Percentiles rank a stretch among this genome's conserved stretches.
phyloP scores from a whole-genome alignment of 257 asterid genomes.

The Solanum microdontum region DNA sequence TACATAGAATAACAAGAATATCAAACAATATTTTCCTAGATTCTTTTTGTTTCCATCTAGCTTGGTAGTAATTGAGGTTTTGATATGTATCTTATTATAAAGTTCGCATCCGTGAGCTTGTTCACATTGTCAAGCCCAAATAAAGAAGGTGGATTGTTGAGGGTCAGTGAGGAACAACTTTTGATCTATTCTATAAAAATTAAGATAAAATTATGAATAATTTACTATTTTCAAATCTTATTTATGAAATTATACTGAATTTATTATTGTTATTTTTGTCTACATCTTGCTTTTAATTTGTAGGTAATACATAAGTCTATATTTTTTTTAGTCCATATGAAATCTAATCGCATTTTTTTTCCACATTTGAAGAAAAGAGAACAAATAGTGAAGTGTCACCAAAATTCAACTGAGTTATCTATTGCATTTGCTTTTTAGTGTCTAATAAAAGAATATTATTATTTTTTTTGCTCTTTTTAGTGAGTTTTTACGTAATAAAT shows the following conservation, averaged over 20 bases:
- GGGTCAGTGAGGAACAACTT: rapidly evolving
- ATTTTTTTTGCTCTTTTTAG: neutral
- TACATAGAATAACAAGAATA: neutral
- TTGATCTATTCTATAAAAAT: no score
- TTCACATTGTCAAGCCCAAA: neutral
- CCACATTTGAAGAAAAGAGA: neutral
- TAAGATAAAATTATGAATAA: no score
- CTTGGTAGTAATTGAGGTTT: neutral
- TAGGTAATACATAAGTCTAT: neutral
- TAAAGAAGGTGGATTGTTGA: neutral
- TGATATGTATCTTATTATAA: neutral
- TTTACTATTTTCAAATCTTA: rapidly evolving
- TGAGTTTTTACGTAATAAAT: neutral
- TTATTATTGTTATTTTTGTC: neutral
- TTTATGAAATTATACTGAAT: no score
- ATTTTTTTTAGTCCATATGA: neutral
- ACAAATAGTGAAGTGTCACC: neutral
- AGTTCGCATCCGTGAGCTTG: rapidly evolving
- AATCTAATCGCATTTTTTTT: neutral
- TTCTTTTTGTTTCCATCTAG: neutral
- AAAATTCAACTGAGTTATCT: neutral
- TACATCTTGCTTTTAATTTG: neutral
- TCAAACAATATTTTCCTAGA: neutral
- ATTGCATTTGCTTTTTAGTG: neutral
- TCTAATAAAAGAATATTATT: neutral